Base-by-base conservation (phyloP, 805 yeast genomes). In the Suhomyces sp. region DNA sequence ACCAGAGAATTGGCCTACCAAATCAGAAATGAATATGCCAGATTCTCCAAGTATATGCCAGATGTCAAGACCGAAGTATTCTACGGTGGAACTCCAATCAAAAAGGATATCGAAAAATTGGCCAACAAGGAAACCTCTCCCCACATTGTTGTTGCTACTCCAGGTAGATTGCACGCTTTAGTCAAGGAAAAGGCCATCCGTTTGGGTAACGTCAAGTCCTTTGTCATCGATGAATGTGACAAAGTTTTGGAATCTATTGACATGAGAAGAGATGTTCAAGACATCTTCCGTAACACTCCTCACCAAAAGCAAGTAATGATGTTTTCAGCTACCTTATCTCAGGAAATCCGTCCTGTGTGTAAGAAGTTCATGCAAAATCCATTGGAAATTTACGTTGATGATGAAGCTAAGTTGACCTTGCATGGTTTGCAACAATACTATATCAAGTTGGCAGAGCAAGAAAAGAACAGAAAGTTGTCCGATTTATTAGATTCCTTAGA, bases 251-350 rank as follows among this genome's bases (percentile, higher is more conserved):
- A 93, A 72, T 72, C 80, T 37, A 56, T 82, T 55, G 95, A 84
- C 55, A 91, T 91, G 98, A 86, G 98, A 76, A 83, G 96, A 65
- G 98, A 91, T 60, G 96, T 91, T 40, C 98, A 91, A 74, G 98
- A 91, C 61, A 85, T 93, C 47, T 91, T 93, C 81, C 83, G 96
- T 66, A 86, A 86, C 43, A 91, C 98, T 34, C 98, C 98, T 48
- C 95, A 86, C 68, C 96, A 91, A 64, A 91, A 91, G 70, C 98
- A 91, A 73, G 98, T 93, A 38, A 90, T 93, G 98, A 91, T 91
- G 96, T 91, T 91, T 68, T 85, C 96, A 42, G 98, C 98, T 48
- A 91, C 98, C 38, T 76, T 91, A 53, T 81, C 95, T 31, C 86
- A 79, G 60, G 98, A 91, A 60, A 88, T 91, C 56, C 85, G 96